These are phyloP conservation scores for Monosporascus sp. DNA, from an alignment of 2,329 filamentous ascomycete genomes.

Conservation along the genomic window DNA sequence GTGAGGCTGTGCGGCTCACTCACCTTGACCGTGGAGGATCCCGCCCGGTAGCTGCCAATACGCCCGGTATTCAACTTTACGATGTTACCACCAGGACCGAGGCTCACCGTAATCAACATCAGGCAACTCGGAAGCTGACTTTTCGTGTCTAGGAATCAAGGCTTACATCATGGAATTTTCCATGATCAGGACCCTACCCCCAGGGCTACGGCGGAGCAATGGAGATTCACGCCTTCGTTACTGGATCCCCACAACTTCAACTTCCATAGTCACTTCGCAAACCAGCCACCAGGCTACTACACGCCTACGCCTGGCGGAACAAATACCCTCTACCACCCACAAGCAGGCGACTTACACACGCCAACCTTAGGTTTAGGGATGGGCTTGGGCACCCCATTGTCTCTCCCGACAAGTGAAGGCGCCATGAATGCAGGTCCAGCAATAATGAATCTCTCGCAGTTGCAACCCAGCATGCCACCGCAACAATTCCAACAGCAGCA, in stretches of 20 bases:
- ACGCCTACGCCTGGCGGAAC: constrained; percentile 79
- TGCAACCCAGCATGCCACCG: constrained; percentile 50
- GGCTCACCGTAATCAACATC: constrained; percentile 1
- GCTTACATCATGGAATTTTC: constrained; percentile 39
- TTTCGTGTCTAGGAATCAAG: constrained; percentile 42
- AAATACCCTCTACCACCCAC: constrained; percentile 74
- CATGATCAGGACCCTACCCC: constrained; percentile 78
- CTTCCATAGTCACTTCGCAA: constrained; percentile 69
- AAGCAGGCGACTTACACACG: constrained; percentile 83
- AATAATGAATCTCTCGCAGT: constrained; percentile 62
- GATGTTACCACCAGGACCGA: constrained; percentile 3
- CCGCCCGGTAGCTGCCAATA: constrained; percentile 1
- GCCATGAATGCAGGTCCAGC: constrained; percentile 54
- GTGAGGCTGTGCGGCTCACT: constrained; percentile 21
- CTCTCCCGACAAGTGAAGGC: constrained; percentile 65
- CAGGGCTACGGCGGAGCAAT: constrained; percentile 71
- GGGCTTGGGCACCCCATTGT: constrained; percentile 75
- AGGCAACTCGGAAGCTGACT: constrained; percentile 9
- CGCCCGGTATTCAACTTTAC: constrained; percentile 5
- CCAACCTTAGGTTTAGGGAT: constrained; percentile 69
- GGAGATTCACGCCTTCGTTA: constrained; percentile 83
- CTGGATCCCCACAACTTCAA: constrained; percentile 80
- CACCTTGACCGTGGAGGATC: constrained; percentile 21
- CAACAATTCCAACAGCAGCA: constrained; percentile 60
- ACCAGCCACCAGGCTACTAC: constrained; percentile 78